Base-by-base conservation (phyloP, 768 basidiomycete genomes). In the Pisolithus albus region DNA sequence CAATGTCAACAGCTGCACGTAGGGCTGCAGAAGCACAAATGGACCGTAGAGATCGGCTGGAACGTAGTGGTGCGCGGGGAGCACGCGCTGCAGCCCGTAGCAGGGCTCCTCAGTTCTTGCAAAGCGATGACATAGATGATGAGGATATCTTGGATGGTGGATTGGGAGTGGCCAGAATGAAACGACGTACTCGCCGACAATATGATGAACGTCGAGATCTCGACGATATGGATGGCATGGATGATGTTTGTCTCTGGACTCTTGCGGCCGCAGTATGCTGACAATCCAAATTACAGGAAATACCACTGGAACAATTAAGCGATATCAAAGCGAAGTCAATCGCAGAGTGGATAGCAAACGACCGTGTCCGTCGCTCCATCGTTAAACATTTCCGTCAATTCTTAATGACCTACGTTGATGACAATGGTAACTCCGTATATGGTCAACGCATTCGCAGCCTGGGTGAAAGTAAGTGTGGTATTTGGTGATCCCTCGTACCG, bases 281-380 rank as follows among this genome's bases (percentile, higher is more conserved):
- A 68, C 32, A 19, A 26, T 41, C 54, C 41, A 21, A 21, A 46
- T 32, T 44, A 13, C 62, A 96, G 91, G 93, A 97, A 69, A 78
- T 99, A 49, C 93, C 96, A 0, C 68, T 96, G 40, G 95, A 98
- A 64, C 92, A 99, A 72, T 76, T 99, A 9, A 90, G 91, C 54
- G 96, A 99, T 64, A 93, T 99, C 74, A 97, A 98, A 65, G 92
- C 94, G 37, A 92, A 94, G 63, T 93, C 91, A 11, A 92, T 99
- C 51, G 87, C 88, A 21, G 96, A 98, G 68, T 99, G 96, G 96
- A 94, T 98, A 60, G 86, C 91, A 16, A 86, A 86, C 52, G 92
- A 94, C 52, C 83, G 89, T 39, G 95, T 98, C 57, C 82, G 88
- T 58, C 79, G 89, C 50, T 86, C 94, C 0, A 92, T 99, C 56